These are phyloP conservation scores for Fomitopsis schrenkii DNA, from an alignment of 1,284 basidiomycete species.

Conservation along the genomic window DNA sequence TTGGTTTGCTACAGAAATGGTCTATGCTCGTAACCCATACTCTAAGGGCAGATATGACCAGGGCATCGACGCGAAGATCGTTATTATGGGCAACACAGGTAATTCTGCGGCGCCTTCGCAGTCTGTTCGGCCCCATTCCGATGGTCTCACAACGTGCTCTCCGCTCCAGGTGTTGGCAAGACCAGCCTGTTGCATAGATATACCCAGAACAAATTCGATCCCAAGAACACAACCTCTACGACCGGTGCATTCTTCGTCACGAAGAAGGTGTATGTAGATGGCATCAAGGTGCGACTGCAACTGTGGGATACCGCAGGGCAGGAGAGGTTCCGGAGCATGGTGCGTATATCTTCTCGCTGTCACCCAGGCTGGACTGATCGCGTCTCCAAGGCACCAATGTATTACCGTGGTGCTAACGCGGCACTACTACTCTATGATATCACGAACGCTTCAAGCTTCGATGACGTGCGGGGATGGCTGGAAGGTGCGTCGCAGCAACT, in stretches of 20 bases:
- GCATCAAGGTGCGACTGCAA: slow-evolving; percentile 82
- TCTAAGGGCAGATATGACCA: slow-evolving; percentile 65
- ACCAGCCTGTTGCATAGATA: slow-evolving; percentile 92
- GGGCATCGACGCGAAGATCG: slow-evolving; percentile 93
- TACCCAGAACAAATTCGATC: slow-evolving; percentile 87
- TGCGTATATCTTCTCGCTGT: slow-evolving; percentile 30
- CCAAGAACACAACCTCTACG: slow-evolving; percentile 84
- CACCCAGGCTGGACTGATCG: slow-evolving; percentile 3
- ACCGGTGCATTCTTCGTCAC: slow-evolving; percentile 95
- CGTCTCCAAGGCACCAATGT: slow-evolving; percentile 83
- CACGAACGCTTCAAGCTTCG: slow-evolving; percentile 86
- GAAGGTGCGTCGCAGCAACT: slow-evolving; percentile 53
- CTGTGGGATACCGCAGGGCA: slow-evolving; percentile 98
- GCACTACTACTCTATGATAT: slow-evolving; percentile 98
- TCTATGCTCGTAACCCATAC: slow-evolving; percentile 51
- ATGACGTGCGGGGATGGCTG: slow-evolving; percentile 91
- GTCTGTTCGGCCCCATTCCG: background rate
- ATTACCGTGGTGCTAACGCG: slow-evolving; percentile 97
- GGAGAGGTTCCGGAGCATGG: slow-evolving; percentile 94
- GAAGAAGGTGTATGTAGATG: slow-evolving; percentile 89
- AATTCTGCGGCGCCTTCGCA: slow-evolving; percentile 13
- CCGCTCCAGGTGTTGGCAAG: slow-evolving; percentile 79
- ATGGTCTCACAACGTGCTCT: slow-evolving; percentile 1
- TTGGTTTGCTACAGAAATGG: slow-evolving; percentile 28
- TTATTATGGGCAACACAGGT: slow-evolving; percentile 96